Evolutionary conservation across 148 eudicot genomes (phyloP), one percentile per base, ranked within the genome.

Genomic region (Limonium bicolor): DNA sequence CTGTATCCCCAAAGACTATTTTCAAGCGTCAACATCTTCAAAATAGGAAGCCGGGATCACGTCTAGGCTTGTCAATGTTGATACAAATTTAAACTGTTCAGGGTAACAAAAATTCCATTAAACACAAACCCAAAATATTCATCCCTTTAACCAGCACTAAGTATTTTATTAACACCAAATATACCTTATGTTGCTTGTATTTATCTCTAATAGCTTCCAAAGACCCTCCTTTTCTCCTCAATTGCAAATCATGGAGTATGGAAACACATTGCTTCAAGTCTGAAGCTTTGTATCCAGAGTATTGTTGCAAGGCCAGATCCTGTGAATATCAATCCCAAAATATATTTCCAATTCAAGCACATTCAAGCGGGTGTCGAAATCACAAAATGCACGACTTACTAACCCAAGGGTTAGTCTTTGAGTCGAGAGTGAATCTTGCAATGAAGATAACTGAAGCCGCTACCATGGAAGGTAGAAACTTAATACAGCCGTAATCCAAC

Each of bases 101-200:
- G 47, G 17, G 3, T 43, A 41, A 13, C 24, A 42, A 20, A 5
- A 29, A 19, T 10, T n/a, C 3, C 13, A 13, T 9, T 3, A 23
- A 4, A 5, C 20, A 48, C 30, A 11, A 48, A 32, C 17, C 8
- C n/a, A 31, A 12, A 4, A 7, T 11, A 48, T 31, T 14, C 34
- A 48, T 20, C 5, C 35, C 7, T 26, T 22, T 1, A 12, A 22
- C 7, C 1, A 7, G 24, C 6, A 12, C 10, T 14, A 35, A n/a
- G 18, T 14, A 22, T 3, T 14, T 19, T 28, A 2, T 50, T 8
- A 23, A 32, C 4, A 7, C 22, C 29, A 48, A 15, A 15, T 12
- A 37, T 67, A 88, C 97, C 97, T 76, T 85, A 48, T 78, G 84
- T 27, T 72, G 72, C 60, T 71, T 77, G 80, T 90, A 84, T 54